Conservation (phyloP, 179 eudicot genomes). For the Sideroxylon spinosum region DNA sequence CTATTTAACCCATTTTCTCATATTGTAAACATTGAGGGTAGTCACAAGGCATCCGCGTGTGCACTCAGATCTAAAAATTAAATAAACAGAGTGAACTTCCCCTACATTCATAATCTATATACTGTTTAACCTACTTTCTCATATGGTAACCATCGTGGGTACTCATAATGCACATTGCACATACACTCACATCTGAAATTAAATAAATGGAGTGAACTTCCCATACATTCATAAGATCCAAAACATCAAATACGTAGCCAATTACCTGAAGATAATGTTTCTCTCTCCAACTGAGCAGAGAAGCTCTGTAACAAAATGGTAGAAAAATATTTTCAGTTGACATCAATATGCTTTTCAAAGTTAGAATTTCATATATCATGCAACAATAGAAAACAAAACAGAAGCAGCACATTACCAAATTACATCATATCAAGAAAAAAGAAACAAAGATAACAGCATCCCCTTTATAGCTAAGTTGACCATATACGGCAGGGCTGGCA, state of each 20-base stretch:
- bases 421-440: not conserved
- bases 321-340: slow-evolving; percentile 11
- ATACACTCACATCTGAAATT: no score
- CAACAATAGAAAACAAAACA: slow-evolving; percentile 6
- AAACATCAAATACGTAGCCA: not conserved
- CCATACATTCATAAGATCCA: slow-evolving; percentile 4
- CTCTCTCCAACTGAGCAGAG: slow-evolving; percentile 89
- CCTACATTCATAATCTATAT: no score
- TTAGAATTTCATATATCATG: not conserved
- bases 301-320: slow-evolving; percentile 58
- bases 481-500: not conserved
- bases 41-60: no score
- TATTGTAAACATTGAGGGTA: no score
- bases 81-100: no score
- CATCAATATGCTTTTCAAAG: not conserved
- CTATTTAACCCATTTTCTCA: no score
- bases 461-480: not conserved
- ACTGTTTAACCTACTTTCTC: no score
- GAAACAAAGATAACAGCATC: not conserved
- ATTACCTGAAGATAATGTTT: slow-evolving; percentile 74
- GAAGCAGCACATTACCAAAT: not conserved
- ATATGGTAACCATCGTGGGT: no score
- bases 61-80: no score
- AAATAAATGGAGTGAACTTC: no score
- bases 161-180: no score